These are phyloP conservation scores for Arabidopsis arenosa DNA, from an alignment of 345 rosid species.

Conservation along the genomic window DNA sequence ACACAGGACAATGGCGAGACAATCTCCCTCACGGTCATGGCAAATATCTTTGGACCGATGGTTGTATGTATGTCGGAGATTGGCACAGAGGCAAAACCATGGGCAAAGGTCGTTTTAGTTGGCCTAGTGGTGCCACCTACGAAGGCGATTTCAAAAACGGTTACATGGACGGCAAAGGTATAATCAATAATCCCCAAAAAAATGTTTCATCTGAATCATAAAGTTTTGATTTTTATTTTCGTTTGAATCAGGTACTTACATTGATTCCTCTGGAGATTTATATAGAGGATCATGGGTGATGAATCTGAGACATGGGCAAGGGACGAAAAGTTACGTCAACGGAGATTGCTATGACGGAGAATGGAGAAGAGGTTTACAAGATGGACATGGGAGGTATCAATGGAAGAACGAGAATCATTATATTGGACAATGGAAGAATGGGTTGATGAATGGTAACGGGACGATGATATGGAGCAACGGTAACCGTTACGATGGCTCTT, in stretches of 20 bases:
- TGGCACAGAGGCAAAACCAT: constrained; percentile 74
- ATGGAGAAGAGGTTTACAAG: constrained; percentile 85
- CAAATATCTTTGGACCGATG: constrained; percentile 89
- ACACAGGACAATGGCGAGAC: constrained; percentile 81
- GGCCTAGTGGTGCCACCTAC: constrained; percentile 96
- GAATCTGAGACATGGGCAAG: constrained; percentile 90
- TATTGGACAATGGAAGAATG: constrained; percentile 84
- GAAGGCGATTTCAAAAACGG: constrained; percentile 95
- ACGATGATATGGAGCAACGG: constrained; percentile 85
- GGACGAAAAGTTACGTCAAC: constrained; percentile 65
- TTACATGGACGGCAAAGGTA: constrained; percentile 89
- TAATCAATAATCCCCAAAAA: neutral
- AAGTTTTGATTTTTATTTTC: neutral
- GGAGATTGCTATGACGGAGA: constrained; percentile 92
- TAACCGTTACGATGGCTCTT: constrained; percentile 85
- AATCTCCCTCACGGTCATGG: constrained; percentile 82
- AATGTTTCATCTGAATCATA: neutral
- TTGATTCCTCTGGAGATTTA: constrained; percentile 67
- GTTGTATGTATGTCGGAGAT: constrained; percentile 93
- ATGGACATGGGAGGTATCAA: constrained; percentile 87
- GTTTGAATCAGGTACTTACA: constrained; percentile 56
- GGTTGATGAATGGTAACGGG: constrained; percentile 77
- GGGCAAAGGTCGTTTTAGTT: constrained; percentile 86
- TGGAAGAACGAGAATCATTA: constrained; percentile 85
- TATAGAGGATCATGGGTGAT: constrained; percentile 87